These are phyloP conservation scores for Chrysoporthe deuterocubensis DNA, from an alignment of 2,329 filamentous ascomycete species.

Conservation along the genomic window DNA sequence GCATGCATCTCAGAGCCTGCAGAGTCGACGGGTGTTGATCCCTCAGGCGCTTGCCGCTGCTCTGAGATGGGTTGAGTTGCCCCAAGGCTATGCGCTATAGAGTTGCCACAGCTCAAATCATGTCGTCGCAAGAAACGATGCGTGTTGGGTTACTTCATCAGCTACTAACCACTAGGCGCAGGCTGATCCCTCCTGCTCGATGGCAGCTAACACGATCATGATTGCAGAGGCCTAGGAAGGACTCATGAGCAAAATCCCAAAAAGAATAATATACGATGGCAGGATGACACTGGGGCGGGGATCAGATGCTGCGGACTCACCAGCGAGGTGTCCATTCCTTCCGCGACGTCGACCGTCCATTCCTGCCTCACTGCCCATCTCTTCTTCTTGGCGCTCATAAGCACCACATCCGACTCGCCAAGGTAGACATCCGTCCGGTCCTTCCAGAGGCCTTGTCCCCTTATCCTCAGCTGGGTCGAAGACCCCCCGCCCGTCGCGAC, in stretches of 20 bases:
- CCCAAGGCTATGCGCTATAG: no score
- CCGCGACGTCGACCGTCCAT: not conserved
- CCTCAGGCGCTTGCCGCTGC: no score
- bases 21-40: no score
- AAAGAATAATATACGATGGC: not conserved
- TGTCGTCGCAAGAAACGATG: no score
- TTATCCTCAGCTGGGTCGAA: not conserved
- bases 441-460: not conserved
- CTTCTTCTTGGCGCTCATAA: not conserved
- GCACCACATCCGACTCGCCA: not conserved
- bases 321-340: slow-evolving; percentile 1
- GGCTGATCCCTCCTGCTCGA: not conserved
- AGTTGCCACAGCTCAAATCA: no score
- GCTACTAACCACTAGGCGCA: no score
- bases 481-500: not conserved
- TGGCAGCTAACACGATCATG: not conserved
- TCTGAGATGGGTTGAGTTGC: no score
- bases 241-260: not conserved
- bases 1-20: no score
- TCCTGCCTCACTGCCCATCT: not conserved
- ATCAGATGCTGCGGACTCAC: not conserved
- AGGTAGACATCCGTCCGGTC: not conserved
- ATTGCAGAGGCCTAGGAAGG: not conserved
- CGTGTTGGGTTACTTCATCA: no score
- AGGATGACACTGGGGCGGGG: not conserved